Conservation (phyloP, 306 rosid genomes). For the peach (Prunus persica) region DNA sequence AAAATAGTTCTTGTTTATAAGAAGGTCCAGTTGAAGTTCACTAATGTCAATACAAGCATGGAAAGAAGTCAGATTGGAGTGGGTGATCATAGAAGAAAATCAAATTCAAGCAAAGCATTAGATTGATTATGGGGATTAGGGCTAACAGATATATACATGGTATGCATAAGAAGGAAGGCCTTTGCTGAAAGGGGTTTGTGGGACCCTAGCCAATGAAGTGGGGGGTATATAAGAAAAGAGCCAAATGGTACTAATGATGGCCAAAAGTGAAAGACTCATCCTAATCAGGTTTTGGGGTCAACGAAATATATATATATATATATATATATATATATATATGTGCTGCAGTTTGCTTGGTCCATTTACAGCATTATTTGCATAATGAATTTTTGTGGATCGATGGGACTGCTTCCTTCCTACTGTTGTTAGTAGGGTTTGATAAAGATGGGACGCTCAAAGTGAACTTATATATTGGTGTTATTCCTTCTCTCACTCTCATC, state of each 20-base stretch:
- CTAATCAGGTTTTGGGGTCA: conserved; percentile 32
- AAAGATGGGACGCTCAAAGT: conserved; percentile 11
- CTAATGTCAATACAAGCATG: too few species aligned
- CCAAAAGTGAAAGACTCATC: conserved; percentile 14
- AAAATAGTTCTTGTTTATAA: too few species aligned
- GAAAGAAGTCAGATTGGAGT: too few species aligned
- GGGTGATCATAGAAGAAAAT: neutral
- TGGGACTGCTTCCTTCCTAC: conserved; percentile 20
- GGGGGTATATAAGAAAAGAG: conserved; percentile 23
- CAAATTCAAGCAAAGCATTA: conserved; percentile 7
- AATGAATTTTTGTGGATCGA: conserved; percentile 17
- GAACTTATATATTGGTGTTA: too few species aligned
- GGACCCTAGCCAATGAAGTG: conserved; percentile 29
- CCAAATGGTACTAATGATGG: conserved; percentile 9
- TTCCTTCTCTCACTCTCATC: too few species aligned
- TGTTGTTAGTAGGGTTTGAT: conserved; percentile 27
- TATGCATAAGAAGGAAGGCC: conserved; percentile 20
- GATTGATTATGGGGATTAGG: conserved; percentile 4
- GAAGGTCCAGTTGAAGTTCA: too few species aligned
- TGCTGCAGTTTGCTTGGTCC: conserved; percentile 8
- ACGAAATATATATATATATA: neutral
- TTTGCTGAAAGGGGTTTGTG: conserved; percentile 18
- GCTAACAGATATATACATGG: neutral
- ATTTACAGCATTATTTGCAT: conserved; percentile 9
- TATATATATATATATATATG: neutral